Evolutionary conservation across 202 grass and related monocot genomes (phyloP).

Genomic region (Thinopyrum obtusiflorum): DNA sequence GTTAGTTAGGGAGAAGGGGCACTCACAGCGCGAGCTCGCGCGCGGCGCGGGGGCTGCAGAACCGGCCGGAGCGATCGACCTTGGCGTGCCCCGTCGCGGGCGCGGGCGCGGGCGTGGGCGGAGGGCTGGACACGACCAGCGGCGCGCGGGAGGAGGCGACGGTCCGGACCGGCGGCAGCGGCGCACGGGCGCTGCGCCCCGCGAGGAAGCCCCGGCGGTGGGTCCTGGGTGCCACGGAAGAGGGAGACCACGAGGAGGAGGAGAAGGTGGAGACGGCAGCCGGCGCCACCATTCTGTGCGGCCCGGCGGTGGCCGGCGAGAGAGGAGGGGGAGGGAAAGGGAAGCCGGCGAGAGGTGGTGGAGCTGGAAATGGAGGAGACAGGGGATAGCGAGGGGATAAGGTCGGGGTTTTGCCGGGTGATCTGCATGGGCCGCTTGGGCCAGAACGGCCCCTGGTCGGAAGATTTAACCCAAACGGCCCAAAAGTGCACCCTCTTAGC

Average conservation of each 20-base stretch:
- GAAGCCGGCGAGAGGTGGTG: neutral
- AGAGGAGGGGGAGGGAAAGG: neutral
- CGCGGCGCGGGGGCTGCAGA: constrained; percentile 80
- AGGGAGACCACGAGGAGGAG: constrained; percentile 25
- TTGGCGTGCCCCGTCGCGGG: constrained; percentile 13
- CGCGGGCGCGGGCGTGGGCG: neutral
- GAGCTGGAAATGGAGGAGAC: neutral
- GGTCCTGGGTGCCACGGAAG: constrained; percentile 18
- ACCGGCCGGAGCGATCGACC: constrained; percentile 76
- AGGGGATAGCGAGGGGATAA: constrained; percentile 52
- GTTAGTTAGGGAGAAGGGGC: neutral
- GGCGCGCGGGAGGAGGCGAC: constrained; percentile 41
- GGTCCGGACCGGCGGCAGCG: constrained; percentile 5
- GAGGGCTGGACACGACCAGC: constrained; percentile 38
- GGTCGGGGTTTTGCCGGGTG: neutral
- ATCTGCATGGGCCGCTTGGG: neutral
- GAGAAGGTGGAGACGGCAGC: constrained; percentile 25
- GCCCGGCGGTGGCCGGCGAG: neutral
- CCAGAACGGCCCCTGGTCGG: no score
- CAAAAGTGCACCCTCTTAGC: no score
- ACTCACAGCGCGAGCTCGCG: constrained; percentile 98
- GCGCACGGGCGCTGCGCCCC: constrained; percentile 18
- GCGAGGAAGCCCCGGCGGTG: neutral
- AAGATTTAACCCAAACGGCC: no score
- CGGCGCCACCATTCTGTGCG: constrained; percentile 44